Evolutionary conservation across 2,329 filamentous ascomycete genomes (phyloP).

Genomic region (Fusarium chlamydosporum): DNA sequence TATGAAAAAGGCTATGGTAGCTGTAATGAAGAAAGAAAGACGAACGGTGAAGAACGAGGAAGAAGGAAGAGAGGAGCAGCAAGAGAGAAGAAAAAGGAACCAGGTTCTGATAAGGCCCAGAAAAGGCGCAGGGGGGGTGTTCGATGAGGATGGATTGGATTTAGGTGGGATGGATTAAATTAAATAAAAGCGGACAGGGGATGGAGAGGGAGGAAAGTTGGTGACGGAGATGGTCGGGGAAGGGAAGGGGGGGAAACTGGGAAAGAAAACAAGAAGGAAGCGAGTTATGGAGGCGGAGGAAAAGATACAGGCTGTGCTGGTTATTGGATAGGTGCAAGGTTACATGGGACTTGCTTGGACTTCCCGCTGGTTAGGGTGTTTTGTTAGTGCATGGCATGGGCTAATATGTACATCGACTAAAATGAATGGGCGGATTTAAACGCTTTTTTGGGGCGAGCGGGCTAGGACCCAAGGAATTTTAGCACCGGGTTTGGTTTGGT

Average conservation of each 20-base stretch:
- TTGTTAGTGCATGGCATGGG: background rate
- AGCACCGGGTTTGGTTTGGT: constrained; percentile 6
- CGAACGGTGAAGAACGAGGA: constrained; percentile 32
- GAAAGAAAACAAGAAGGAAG: background rate
- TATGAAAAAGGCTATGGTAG: constrained; percentile 22
- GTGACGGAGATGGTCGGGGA: constrained; percentile 18
- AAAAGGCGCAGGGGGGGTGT: constrained; percentile 28
- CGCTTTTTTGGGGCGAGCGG: constrained; percentile 15
- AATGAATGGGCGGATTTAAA: constrained; percentile 30
- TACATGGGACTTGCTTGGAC: constrained; percentile 9
- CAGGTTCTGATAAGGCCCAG: constrained; percentile 39
- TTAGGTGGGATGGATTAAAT: constrained; percentile 40
- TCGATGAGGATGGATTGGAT: constrained; percentile 3
- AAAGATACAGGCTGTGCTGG: background rate
- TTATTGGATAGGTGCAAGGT: constrained; percentile 5
- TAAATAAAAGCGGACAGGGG: constrained; percentile 41
- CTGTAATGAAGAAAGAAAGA: constrained; percentile 37
- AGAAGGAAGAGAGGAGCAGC: constrained; percentile 18
- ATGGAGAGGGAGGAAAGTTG: background rate
- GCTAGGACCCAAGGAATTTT: constrained; percentile 2
- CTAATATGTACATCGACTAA: background rate
- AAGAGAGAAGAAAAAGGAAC: constrained; percentile 35
- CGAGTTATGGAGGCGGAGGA: constrained; percentile 34
- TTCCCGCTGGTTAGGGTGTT: constrained; percentile 1
- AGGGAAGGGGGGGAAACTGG: constrained; percentile 2